Evolutionary conservation across 1,139 yeast genomes (phyloP).

Genomic region (Protomyces gravidus): DNA sequence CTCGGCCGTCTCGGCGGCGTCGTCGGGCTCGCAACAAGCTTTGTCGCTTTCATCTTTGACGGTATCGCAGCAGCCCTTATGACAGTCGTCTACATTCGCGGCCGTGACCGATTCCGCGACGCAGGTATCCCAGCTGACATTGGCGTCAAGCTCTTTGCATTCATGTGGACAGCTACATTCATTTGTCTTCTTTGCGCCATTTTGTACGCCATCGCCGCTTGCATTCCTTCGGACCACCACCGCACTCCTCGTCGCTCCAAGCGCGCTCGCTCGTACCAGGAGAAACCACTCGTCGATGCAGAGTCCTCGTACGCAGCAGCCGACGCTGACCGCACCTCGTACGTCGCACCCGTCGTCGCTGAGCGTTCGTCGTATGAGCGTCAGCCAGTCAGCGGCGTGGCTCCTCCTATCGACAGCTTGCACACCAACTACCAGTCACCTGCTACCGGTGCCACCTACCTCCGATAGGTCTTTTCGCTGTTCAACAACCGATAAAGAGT

Average conservation of each 20-base stretch:
- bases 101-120: conserved; percentile 52
- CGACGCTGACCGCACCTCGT: conserved; percentile 8
- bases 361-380: conserved; percentile 26
- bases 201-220: conserved; percentile 40
- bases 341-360: conserved; percentile 9
- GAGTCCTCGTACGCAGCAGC: conserved; percentile 18
- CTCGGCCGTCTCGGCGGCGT: conserved; percentile 7
- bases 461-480: conserved; percentile 14
- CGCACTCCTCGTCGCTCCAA: conserved; percentile 1
- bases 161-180: conserved; percentile 60
- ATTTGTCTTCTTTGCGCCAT: conserved; percentile 44
- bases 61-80: conserved; percentile 46
- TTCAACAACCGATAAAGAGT: no score
- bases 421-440: conserved; percentile 16
- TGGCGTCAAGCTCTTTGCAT: conserved; percentile 59
- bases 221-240: conserved; percentile 29
- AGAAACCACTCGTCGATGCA: conserved; percentile 19
- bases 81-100: conserved; percentile 64
- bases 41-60: conserved; percentile 1
- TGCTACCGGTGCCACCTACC: conserved; percentile 21
- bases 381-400: not conserved
- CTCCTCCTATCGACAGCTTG: conserved; percentile 23
- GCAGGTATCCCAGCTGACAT: conserved; percentile 50
- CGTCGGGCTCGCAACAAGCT: conserved; percentile 7
- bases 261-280: conserved; percentile 18